phyloP scores from a whole-genome alignment of 352 stramenopile species.

The Phytophthora kernoviae region DNA sequence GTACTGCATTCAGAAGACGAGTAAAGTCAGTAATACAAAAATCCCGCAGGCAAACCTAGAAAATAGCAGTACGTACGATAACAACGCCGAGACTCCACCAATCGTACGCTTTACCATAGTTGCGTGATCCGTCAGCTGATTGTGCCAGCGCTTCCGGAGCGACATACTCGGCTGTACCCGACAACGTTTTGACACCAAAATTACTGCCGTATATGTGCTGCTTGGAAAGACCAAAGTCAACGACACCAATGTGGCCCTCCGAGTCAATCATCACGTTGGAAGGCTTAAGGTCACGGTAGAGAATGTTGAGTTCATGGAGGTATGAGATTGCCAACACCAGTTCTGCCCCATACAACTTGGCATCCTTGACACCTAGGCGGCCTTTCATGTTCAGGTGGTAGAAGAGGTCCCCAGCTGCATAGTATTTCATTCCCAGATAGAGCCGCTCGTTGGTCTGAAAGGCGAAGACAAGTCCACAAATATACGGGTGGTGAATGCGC shows the following conservation, averaged over 20 bases:
- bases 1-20: slow-evolving; percentile 54
- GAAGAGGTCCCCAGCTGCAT: slow-evolving; percentile 87
- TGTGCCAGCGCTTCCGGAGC: slow-evolving; percentile 84
- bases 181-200: slow-evolving; percentile 87
- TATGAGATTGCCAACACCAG: slow-evolving; percentile 90
- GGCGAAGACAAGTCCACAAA: slow-evolving; percentile 86
- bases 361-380: slow-evolving; percentile 63
- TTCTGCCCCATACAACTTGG: slow-evolving; percentile 82
- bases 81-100: slow-evolving; percentile 91
- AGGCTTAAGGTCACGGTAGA: slow-evolving; percentile 89
- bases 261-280: slow-evolving; percentile 92
- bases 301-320: slow-evolving; percentile 88
- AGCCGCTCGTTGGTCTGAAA: slow-evolving; percentile 90
- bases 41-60: slow-evolving; percentile 8
- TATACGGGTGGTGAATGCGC: slow-evolving; percentile 88
- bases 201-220: slow-evolving; percentile 89
- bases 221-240: slow-evolving; percentile 90
- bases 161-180: slow-evolving; percentile 87
- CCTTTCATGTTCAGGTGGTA: slow-evolving; percentile 89
- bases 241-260: slow-evolving; percentile 87
- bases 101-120: slow-evolving; percentile 90
- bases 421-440: slow-evolving; percentile 92
- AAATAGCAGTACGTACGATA: slow-evolving; percentile 55
- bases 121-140: slow-evolving; percentile 75
- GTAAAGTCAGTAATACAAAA: slow-evolving; percentile 9